A percentile compares a stretch with the other conserved stretches of the same genome.
Conservation (phyloP, 2,329 filamentous ascomycete species). For the Epichloe scottii region DNA sequence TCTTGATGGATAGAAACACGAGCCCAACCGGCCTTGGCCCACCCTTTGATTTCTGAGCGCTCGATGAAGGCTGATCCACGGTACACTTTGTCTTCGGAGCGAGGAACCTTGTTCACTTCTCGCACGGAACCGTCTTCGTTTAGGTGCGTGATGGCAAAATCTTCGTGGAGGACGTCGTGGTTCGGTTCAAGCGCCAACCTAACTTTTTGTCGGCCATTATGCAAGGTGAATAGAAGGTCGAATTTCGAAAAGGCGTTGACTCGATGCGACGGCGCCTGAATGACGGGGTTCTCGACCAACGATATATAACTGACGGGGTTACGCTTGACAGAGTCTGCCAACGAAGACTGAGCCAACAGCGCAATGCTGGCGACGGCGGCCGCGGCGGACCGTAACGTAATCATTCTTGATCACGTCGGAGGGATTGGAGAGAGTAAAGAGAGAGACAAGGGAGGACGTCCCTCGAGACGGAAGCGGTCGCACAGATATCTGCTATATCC, state of each 20-base stretch:
- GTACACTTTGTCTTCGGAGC: constrained; percentile 69
- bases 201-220: constrained; percentile 53
- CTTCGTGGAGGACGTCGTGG: constrained; percentile 71
- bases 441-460: constrained; percentile 2
- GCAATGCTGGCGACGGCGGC: constrained; percentile 14
- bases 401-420: constrained; percentile 11
- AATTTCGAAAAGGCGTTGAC: constrained; percentile 74
- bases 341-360: constrained; percentile 11
- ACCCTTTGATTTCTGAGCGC: constrained; percentile 45
- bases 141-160: constrained; percentile 62
- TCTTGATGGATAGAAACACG: constrained; percentile 67
- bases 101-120: constrained; percentile 55
- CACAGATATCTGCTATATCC: background rate
- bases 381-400: constrained; percentile 13
- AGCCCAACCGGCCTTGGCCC: constrained; percentile 78
- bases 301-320: constrained; percentile 67
- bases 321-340: constrained; percentile 57
- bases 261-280: constrained; percentile 67
- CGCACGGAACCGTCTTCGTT: constrained; percentile 57
- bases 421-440: background rate
- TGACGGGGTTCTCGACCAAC: constrained; percentile 58
- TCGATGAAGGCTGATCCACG: constrained; percentile 66
- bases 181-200: constrained; percentile 80
- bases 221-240: constrained; percentile 69
- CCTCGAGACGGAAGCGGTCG: constrained; percentile 1